phyloP scores from a whole-genome alignment of 2,329 filamentous ascomycete genomes.

The Penicillium paneum region DNA sequence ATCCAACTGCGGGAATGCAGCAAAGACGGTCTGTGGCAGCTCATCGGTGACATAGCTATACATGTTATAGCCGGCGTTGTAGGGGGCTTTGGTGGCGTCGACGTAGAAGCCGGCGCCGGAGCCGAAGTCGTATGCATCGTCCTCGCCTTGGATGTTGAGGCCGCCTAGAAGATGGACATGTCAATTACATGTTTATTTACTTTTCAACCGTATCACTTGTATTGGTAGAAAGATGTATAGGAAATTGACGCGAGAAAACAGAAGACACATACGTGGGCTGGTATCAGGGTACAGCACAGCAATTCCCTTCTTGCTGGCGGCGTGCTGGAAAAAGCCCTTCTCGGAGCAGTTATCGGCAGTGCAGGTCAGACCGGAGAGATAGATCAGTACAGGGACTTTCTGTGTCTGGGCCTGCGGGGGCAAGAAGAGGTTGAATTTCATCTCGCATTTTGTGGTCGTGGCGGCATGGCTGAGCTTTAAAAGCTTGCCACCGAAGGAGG shows the following conservation, averaged over 20 bases:
- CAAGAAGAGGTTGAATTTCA: slow-evolving; percentile 90
- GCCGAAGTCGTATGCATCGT: slow-evolving; percentile 89
- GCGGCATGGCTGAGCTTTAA: slow-evolving; percentile 90
- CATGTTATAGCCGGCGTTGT: slow-evolving; percentile 81
- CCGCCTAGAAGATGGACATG: slow-evolving; percentile 53
- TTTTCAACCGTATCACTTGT: not conserved
- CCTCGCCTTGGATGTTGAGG: slow-evolving; percentile 74
- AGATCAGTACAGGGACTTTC: slow-evolving; percentile 83
- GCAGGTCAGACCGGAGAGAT: slow-evolving; percentile 91
- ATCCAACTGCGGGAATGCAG: slow-evolving; percentile 70
- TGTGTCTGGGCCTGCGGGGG: slow-evolving; percentile 65
- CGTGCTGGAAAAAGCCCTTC: slow-evolving; percentile 86
- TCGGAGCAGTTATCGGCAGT: slow-evolving; percentile 76
- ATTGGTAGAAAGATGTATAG: not conserved
- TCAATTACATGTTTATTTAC: not conserved
- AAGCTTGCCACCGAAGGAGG: slow-evolving; percentile 89
- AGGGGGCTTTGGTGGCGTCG: slow-evolving; percentile 75
- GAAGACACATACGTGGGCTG: slow-evolving; percentile 66
- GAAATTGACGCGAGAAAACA: not conserved
- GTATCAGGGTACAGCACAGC: slow-evolving; percentile 96
- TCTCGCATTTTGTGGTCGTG: slow-evolving; percentile 73
- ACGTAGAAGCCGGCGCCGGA: slow-evolving; percentile 92
- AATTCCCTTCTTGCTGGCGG: slow-evolving; percentile 74
- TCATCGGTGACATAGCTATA: slow-evolving; percentile 88
- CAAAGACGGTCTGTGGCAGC: slow-evolving; percentile 74